Evolutionary conservation across 257 asterid species (phyloP), one percentile per base, ranked within the genome.

Genomic region (Primulina huaijiensis): DNA sequence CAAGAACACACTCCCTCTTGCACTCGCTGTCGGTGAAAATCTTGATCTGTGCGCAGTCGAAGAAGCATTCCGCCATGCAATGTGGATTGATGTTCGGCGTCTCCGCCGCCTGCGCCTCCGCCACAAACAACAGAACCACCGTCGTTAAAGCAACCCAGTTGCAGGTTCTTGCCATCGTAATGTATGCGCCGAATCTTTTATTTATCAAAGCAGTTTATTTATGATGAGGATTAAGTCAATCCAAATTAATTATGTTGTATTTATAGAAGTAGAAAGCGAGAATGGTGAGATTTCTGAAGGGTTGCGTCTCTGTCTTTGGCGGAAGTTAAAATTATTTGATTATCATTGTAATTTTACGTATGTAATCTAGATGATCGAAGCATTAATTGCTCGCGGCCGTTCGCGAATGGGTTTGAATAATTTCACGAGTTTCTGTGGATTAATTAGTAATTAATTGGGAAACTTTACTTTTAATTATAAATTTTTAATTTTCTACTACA

Each of bases 1-100:
- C 57, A 23, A 68, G 23, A 0, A 67, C 20, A 64, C 86, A 82
- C 33, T 79, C 86, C 29, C 56, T 76, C 72, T 68, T 76, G 72
- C 86, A 82, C 59, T 79, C 86, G 2, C 58, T 37, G 4, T 73
- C 74, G 3, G 38, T 69, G 50, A 82, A 82, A 3, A 82, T 67
- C 69, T 76, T 74, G 8, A 82, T 71, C 12, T 76, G 74, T 31
- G 31, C 59, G 72, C 86, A 82, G 1, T 82, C 86, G 10, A 73
- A 66, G 76, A 67, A 82, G 43, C 86, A 82, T 23, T 82, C 82
- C 67, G 64, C 43, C 86, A 76, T 64, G 69, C 86, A 82, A 3
- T 71, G 79, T 9, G 52, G 33, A 1, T 61, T 67, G 27, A 16
- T 73, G 46, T 62, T 70, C 53, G 6, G 53, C 68, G 72, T 62